A percentile compares a stretch with the other conserved stretches of the same genome.
These are phyloP conservation scores for Erythrophleum fordii DNA, from an alignment of 306 rosid genomes.

Conservation along the genomic window DNA sequence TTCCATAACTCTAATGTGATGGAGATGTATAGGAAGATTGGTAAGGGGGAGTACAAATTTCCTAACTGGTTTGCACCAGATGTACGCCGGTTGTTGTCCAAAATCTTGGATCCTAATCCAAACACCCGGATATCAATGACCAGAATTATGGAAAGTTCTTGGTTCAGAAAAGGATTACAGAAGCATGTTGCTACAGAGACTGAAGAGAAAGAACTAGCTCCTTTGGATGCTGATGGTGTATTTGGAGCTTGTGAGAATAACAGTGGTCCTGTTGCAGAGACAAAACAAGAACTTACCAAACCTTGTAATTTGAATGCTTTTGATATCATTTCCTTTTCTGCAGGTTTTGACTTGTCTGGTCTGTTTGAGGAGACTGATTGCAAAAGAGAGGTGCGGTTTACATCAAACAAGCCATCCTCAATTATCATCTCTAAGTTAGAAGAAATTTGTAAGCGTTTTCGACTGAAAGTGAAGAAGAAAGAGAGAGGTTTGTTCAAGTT, in stretches of 20 bases:
- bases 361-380: slow-evolving; percentile 64
- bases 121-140: slow-evolving; percentile 74
- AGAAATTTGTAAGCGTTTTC: slow-evolving; percentile 66
- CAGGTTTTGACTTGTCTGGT: slow-evolving; percentile 95
- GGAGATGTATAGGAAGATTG: slow-evolving; percentile 92
- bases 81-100: slow-evolving; percentile 70
- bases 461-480: slow-evolving; percentile 69
- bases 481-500: slow-evolving; percentile 78
- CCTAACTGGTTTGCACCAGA: slow-evolving; percentile 91
- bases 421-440: slow-evolving; percentile 77
- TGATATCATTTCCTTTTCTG: slow-evolving; percentile 87
- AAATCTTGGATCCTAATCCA: slow-evolving; percentile 84
- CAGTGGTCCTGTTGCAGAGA: slow-evolving; percentile 41
- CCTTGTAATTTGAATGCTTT: slow-evolving; percentile 81
- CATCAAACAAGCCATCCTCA: slow-evolving; percentile 67
- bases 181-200: slow-evolving; percentile 40
- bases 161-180: slow-evolving; percentile 72
- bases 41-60: slow-evolving; percentile 72
- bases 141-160: slow-evolving; percentile 67
- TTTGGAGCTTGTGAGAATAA: slow-evolving; percentile 51
- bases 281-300: slow-evolving; percentile 57
- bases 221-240: slow-evolving; percentile 53
- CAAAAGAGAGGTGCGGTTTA: slow-evolving; percentile 73
- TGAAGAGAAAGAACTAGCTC: slow-evolving; percentile 41
- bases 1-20: slow-evolving; percentile 86